phyloP scores from a whole-genome alignment of 441 rosid genomes.

The Omphalea diandra region DNA sequence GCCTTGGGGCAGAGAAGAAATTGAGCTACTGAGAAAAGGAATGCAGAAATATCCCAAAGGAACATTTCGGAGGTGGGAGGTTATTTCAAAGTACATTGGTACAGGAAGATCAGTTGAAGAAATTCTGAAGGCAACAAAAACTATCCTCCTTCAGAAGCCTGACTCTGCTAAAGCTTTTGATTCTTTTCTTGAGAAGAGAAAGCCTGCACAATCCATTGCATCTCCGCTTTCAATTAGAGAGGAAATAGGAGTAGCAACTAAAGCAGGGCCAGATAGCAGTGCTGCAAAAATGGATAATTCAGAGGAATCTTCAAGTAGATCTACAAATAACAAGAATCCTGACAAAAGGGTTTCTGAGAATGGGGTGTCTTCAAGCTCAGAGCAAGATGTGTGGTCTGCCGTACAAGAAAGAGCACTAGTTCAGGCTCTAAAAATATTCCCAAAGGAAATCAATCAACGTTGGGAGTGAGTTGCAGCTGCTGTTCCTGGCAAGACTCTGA shows the following conservation, averaged over 20 bases:
- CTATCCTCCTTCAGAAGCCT: conserved; percentile 96
- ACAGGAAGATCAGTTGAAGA: conserved; percentile 94
- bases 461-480: conserved; percentile 98
- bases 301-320: conserved; percentile 41
- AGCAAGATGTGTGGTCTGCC: conserved; percentile 80
- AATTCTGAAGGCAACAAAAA: conserved; percentile 90
- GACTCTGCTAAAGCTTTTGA: conserved; percentile 88
- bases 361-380: conserved; percentile 48
- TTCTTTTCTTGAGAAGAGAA: conserved; percentile 96
- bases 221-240: conserved; percentile 92
- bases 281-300: conserved; percentile 29
- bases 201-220: conserved; percentile 65
- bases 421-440: conserved; percentile 95
- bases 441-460: conserved; percentile 83
- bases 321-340: conserved; percentile 35
- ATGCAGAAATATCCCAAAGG: conserved; percentile 87
- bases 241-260: conserved; percentile 41
- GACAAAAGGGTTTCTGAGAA: conserved; percentile 34
- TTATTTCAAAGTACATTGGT: conserved; percentile 85
- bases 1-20: conserved; percentile 90
- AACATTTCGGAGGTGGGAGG: conserved; percentile 97
- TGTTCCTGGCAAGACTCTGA: conserved; percentile 92
- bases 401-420: conserved; percentile 95
- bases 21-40: conserved; percentile 92
- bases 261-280: conserved; percentile 32